Conservation (phyloP, 1,284 basidiomycete species). For the Coniferiporia sulphurascens region DNA sequence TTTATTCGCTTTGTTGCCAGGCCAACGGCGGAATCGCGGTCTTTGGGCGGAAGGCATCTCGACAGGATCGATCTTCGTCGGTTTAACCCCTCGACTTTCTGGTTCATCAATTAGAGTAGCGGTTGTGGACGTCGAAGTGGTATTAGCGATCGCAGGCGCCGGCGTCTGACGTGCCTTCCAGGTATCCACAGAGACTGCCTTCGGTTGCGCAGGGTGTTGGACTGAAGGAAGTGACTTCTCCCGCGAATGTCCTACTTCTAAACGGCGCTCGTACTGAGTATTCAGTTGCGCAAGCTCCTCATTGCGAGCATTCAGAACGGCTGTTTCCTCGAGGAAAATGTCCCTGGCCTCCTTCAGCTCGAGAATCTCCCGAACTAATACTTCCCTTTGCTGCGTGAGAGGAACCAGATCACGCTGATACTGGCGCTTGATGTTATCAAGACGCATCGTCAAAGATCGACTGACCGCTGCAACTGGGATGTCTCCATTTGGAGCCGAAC, state of each 20-base stretch:
- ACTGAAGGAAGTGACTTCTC: slow-evolving; percentile 14
- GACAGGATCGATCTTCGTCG: slow-evolving; percentile 27
- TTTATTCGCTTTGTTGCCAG: slow-evolving; percentile 38
- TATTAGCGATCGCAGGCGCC: slow-evolving; percentile 17
- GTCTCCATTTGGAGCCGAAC: slow-evolving; percentile 26
- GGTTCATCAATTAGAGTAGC: slow-evolving; percentile 22
- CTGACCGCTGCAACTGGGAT: slow-evolving; percentile 47
- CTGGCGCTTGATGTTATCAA: slow-evolving; percentile 84
- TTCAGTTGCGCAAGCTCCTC: slow-evolving; percentile 88
- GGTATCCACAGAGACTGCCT: not conserved
- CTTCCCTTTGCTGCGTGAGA: slow-evolving; percentile 78
- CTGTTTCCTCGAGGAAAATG: slow-evolving; percentile 86
- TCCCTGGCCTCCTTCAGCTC: slow-evolving; percentile 87
- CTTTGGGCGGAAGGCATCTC: slow-evolving; percentile 37
- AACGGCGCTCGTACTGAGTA: slow-evolving; percentile 70
- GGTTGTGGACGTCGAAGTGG: slow-evolving; percentile 18
- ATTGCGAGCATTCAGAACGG: slow-evolving; percentile 85
- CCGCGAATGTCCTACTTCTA: slow-evolving; percentile 40
- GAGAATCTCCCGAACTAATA: slow-evolving; percentile 74
- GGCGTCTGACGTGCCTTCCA: slow-evolving; percentile 15
- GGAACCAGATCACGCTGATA: slow-evolving; percentile 86
- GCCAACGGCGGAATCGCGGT: slow-evolving; percentile 56
- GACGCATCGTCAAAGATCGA: slow-evolving; percentile 77
- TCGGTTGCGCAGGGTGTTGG: slow-evolving; percentile 1
- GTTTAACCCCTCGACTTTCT: slow-evolving; percentile 26